Conservation (phyloP, 805 yeast genomes). For the Starmera caribaea region DNA sequence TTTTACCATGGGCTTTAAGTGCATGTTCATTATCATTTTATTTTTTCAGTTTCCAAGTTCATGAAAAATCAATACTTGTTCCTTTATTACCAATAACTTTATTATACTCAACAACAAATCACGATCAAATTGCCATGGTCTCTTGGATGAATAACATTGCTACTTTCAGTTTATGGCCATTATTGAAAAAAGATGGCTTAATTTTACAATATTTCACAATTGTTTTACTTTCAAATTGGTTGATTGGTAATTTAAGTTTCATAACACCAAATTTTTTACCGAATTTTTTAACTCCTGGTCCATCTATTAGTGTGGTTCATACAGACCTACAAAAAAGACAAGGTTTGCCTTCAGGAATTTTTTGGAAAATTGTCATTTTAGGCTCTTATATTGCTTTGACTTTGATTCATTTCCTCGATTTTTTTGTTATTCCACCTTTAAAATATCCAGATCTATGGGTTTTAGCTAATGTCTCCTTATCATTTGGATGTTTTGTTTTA, state of each 20-base stretch:
- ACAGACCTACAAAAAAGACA: slow-evolving; percentile 26
- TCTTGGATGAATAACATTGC: slow-evolving; percentile 85
- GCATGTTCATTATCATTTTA: slow-evolving; percentile 83
- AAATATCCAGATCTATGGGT: slow-evolving; percentile 82
- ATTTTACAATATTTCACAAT: slow-evolving; percentile 60
- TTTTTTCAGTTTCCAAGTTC: slow-evolving; percentile 91
- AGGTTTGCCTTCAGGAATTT: slow-evolving; percentile 36
- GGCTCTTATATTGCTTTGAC: slow-evolving; percentile 43
- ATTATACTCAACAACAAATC: slow-evolving; percentile 41
- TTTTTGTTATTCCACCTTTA: slow-evolving; percentile 38
- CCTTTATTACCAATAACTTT: slow-evolving; percentile 83
- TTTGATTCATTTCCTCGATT: slow-evolving; percentile 46
- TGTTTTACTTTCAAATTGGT: slow-evolving; percentile 64
- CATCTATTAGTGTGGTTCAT: slow-evolving; percentile 26
- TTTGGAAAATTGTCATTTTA: slow-evolving; percentile 42
- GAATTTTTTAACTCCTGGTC: slow-evolving; percentile 33
- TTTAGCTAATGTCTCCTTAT: slow-evolving; percentile 58
- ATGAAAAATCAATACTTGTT: slow-evolving; percentile 82
- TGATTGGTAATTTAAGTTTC: slow-evolving; percentile 56
- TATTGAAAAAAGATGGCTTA: slow-evolving; percentile 68
- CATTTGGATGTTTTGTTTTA: slow-evolving; percentile 64
- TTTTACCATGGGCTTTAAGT: slow-evolving; percentile 66
- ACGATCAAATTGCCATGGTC: slow-evolving; percentile 58
- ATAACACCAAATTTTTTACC: slow-evolving; percentile 36
- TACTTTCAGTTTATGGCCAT: slow-evolving; percentile 81